Percentiles rank a stretch among this genome's conserved stretches.
phyloP scores from a whole-genome alignment of 768 basidiomycete genomes.

The Russula vinacea region DNA sequence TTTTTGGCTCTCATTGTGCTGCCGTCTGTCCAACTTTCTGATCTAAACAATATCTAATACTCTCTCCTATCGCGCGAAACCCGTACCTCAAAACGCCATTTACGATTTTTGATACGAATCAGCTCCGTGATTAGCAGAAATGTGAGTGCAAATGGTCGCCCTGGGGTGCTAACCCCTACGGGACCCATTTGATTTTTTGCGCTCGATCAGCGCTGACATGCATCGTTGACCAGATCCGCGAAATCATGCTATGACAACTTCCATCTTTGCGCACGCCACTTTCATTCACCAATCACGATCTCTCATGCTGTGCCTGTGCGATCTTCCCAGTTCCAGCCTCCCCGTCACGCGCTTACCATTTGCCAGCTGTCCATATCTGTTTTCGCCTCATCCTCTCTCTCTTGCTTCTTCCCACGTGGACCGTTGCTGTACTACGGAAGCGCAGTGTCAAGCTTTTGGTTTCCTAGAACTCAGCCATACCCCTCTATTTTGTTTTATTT shows the following conservation, averaged over 20 bases:
- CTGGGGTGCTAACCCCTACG: slow-evolving; percentile 6
- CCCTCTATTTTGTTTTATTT: slow-evolving; percentile 2
- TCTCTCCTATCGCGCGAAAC: slow-evolving; percentile 30
- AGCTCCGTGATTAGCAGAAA: slow-evolving; percentile 70
- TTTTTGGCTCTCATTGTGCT: slow-evolving; percentile 25
- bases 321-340: neutral
- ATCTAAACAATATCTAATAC: slow-evolving; percentile 35
- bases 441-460: slow-evolving; percentile 13
- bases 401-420: neutral
- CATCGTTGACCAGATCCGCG: slow-evolving; percentile 44
- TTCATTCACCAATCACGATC: neutral
- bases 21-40: slow-evolving; percentile 33
- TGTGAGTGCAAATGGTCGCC: slow-evolving; percentile 45
- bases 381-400: neutral
- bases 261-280: neutral
- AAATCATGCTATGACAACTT: slow-evolving; percentile 46
- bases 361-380: neutral
- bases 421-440: neutral
- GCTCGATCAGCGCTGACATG: slow-evolving; percentile 19
- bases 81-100: slow-evolving; percentile 27
- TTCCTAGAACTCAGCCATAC: slow-evolving; percentile 6
- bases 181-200: slow-evolving; percentile 8
- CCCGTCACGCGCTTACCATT: neutral
- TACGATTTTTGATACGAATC: slow-evolving; percentile 25
- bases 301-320: slow-evolving; percentile 5